phyloP scores from a whole-genome alignment of 371 early-diverging fungal genomes.

The Apophysomyces variabilis region DNA sequence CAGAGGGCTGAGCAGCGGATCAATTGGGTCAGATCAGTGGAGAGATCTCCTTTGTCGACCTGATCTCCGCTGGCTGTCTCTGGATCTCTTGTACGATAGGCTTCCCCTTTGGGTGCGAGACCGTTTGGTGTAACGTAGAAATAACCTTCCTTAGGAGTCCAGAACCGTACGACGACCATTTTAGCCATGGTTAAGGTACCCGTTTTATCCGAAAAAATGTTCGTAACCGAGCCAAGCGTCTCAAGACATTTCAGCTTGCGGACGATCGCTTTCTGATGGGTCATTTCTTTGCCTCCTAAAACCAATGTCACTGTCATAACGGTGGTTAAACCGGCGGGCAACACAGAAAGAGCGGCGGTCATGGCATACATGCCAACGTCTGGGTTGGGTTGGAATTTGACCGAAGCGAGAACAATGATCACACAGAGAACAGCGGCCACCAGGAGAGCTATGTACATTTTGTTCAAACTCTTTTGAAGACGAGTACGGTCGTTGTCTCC shows the following conservation, averaged over 20 bases:
- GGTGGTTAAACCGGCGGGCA: slow-evolving; percentile 97
- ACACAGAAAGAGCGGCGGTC: slow-evolving; percentile 85
- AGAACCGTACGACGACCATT: slow-evolving; percentile 58
- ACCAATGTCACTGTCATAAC: slow-evolving; percentile 91
- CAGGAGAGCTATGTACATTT: slow-evolving; percentile 69
- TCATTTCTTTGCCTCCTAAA: slow-evolving; percentile 86
- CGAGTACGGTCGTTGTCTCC: slow-evolving; percentile 65
- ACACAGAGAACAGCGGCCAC: slow-evolving; percentile 46
- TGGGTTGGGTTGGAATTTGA: slow-evolving; percentile 31
- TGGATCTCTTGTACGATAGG: slow-evolving; percentile 31
- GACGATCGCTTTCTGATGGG: slow-evolving; percentile 64
- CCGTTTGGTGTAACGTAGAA: slow-evolving; percentile 65
- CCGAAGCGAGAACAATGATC: slow-evolving; percentile 47
- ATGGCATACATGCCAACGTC: slow-evolving; percentile 32
- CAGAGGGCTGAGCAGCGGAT: slow-evolving; percentile 54
- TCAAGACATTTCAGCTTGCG: slow-evolving; percentile 62
- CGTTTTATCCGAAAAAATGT: slow-evolving; percentile 94
- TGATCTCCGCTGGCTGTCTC: background rate
- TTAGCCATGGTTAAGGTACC: slow-evolving; percentile 40
- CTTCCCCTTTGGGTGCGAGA: slow-evolving; percentile 64
- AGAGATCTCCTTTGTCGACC: slow-evolving; percentile 23
- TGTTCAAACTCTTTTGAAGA: slow-evolving; percentile 74
- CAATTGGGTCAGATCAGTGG: slow-evolving; percentile 21
- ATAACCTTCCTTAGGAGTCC: slow-evolving; percentile 66
- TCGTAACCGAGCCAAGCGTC: slow-evolving; percentile 86